Evolutionary conservation across 805 yeast species (phyloP), one percentile per base, ranked within the genome.

Genomic region (Yarrowia osloensis): DNA sequence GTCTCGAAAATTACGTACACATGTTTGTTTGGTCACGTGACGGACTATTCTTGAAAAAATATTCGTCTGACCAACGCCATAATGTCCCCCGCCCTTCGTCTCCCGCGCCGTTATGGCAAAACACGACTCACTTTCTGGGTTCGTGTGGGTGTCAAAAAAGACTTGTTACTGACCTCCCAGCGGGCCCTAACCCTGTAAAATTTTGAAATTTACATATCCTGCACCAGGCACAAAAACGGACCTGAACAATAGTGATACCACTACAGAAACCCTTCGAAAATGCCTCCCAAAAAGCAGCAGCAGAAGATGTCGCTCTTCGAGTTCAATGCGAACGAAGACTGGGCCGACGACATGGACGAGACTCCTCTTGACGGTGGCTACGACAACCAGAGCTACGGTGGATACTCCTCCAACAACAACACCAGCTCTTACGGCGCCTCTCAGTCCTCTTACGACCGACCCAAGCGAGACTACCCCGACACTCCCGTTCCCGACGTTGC

Each of bases 401-500:
- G 39, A 12, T 28, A 50, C 59, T 39, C 71, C 21, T 63, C 59
- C 39, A 26, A 31, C 49, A 26, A 24, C 35, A 28, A 37, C 50
- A 13, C 57, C 19, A 21, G 50, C 59, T 39, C 71, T 83, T 90
- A 71, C 54, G 67, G 67, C 15, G 40, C 42, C 4, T 44, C 39
- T 44, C 44, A 33, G 42, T 31, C 54, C 9, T 63, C 67, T 17
- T 49, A 50, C 39, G 59, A 17, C 37, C 46, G 46, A 31, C 67
- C 67, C 59, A 50, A 49, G 54, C 67, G 59, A 28, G 67, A 49
- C 28, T 50, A 26, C 40, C 22, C 37, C 37, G 61, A 21, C 9
- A 89, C 80, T 72, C 97, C 97, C 49, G 83, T 95, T 69, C 99
- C 99, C 54, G 94, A 91, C 73, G 83, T 80, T 65, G 92, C 98